Base-by-base conservation (phyloP, 169 alveolate genomes). In the Ophryocystis elektroscirrha region DNA sequence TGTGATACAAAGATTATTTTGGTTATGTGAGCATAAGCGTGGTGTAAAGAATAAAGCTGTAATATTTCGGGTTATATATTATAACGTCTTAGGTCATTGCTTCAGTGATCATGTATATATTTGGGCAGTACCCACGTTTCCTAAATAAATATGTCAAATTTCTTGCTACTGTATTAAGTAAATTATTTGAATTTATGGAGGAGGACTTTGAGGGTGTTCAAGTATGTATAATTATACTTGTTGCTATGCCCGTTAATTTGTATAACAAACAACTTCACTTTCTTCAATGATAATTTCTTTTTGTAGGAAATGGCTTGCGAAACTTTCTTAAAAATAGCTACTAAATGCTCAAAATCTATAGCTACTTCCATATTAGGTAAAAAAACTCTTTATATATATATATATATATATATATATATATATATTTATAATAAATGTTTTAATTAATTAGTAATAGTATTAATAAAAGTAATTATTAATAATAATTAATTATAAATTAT, bases 11-110 rank as follows among this genome's bases (percentile, higher is more conserved):
- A 75, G 78, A 30, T 74, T 89, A 32, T 75, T 94, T 37, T 80
- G 79, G 56, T 79, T 94, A 39, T 89, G 96, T 60, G 99, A 94
- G 61, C 71, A 81, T 18, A 91, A 87, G 74, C 73, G 80, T 47
- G 97, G 96, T n/a, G 91, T 89, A 53, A 92, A 78, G 49, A 85
- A 87, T 69, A 86, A 93, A 69, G 98, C 98, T n/a, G 83, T 91
- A 30, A 19, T 59, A 20, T 16, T 20, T 51, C 9, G 35, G 35
- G 27, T 6, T 2, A 47, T 6, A 23, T 25, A 3, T n/a, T 26
- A 32, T 1, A 1, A 35, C 32, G 6, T 27, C 25, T 19, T 53
- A 57, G 66, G 51, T 58, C 9, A 65, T 53, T 27, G 59, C 62
- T 18, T 32, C 59, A 56, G 47, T 86, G 65, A 89, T 94, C 53